Percentiles rank a stretch among this genome's conserved stretches.
Conservation (phyloP, 106 monocot genomes). For the Phalaenopsis aphrodite region DNA sequence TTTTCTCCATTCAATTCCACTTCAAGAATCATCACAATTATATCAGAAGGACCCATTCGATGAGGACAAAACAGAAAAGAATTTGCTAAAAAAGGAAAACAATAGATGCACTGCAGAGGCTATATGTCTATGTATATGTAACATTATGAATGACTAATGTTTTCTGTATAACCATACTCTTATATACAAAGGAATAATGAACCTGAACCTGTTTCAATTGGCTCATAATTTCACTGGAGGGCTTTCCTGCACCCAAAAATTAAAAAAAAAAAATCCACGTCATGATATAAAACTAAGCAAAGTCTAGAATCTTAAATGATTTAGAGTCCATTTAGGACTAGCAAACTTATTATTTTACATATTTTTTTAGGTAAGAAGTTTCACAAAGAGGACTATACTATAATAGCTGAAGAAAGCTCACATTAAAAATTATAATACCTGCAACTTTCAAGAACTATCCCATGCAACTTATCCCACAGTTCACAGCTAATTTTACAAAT, state of each 20-base stretch:
- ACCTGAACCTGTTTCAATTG: neutral
- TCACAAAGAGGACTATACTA: too few relatives aligned
- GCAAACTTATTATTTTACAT: too few relatives aligned
- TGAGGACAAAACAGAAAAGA: neutral
- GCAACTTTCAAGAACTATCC: too few relatives aligned
- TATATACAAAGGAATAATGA: neutral
- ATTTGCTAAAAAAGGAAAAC: neutral
- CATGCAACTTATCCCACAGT: too few relatives aligned
- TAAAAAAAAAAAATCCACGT: neutral
- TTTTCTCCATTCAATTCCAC: too few relatives aligned
- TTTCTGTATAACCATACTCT: neutral
- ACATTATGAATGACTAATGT: neutral
- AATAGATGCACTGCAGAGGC: neutral
- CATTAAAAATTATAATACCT: too few relatives aligned
- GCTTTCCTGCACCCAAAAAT: neutral
- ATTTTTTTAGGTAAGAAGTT: too few relatives aligned
- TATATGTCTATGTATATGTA: neutral
- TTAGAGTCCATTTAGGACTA: too few relatives aligned
- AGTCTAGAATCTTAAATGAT: neutral
- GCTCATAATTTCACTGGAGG: neutral
- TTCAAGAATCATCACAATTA: too few relatives aligned
- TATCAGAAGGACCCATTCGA: neutral
- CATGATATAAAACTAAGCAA: neutral
- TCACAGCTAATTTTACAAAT: too few relatives aligned
- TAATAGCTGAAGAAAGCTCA: too few relatives aligned